These are phyloP conservation scores for Claviceps arundinis DNA, from an alignment of 2,329 filamentous ascomycete species.

Conservation along the genomic window DNA sequence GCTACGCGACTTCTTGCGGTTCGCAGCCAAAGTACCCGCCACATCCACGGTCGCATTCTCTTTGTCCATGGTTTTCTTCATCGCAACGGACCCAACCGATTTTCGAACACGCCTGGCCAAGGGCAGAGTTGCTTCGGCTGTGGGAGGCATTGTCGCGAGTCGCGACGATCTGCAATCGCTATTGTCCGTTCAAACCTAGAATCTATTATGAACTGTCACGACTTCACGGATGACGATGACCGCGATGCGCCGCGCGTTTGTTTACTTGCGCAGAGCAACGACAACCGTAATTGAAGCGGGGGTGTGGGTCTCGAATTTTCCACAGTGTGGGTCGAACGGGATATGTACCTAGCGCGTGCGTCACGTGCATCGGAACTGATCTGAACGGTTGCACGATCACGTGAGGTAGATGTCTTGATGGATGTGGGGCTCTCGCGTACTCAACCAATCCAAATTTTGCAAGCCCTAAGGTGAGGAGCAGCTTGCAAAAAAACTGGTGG, in stretches of 20 bases:
- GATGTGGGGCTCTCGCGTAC: constrained; percentile 14
- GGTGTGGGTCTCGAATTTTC: background rate
- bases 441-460: constrained; percentile 25
- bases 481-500: constrained; percentile 20
- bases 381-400: background rate
- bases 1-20: constrained; percentile 64
- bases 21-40: constrained; percentile 36
- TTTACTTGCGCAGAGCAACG: constrained; percentile 20
- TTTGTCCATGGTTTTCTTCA: constrained; percentile 47
- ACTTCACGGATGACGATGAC: constrained; percentile 1
- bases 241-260: constrained; percentile 23
- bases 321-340: background rate
- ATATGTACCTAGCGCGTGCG: background rate
- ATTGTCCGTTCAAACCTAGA: constrained; percentile 8
- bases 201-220: constrained; percentile 1
- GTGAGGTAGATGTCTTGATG: background rate
- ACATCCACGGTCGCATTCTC: constrained; percentile 66
- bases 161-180: constrained; percentile 10
- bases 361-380: background rate
- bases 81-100: constrained; percentile 50
- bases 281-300: constrained; percentile 7
- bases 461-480: constrained; percentile 25
- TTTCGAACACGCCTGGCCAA: constrained; percentile 50
- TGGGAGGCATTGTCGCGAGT: constrained; percentile 18
- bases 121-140: constrained; percentile 35